A percentile compares a stretch with the other conserved stretches of the same genome.
These are phyloP conservation scores for Chytriomyces confervae DNA, from an alignment of 192 early-diverging fungal species.

Conservation along the genomic window DNA sequence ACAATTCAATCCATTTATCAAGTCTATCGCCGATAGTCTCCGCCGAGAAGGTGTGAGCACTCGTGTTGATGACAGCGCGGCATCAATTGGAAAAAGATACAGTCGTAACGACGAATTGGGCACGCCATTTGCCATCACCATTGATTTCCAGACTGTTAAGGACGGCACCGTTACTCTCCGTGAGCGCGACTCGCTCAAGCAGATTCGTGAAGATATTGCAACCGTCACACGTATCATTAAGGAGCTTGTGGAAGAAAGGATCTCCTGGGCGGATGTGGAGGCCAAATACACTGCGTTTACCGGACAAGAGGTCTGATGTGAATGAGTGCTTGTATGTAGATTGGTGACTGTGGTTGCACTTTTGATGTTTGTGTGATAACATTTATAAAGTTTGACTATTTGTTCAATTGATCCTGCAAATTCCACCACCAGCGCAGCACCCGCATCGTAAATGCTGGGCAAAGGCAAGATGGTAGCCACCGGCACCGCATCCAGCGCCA, in stretches of 20 bases:
- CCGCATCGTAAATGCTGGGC: background rate
- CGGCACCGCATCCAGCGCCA: background rate
- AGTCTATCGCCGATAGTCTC: constrained; percentile 65
- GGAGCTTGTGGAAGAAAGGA: constrained; percentile 72
- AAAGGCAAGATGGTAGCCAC: background rate
- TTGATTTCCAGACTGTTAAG: constrained; percentile 97
- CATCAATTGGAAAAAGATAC: constrained; percentile 93
- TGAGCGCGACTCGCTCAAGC: constrained; percentile 94
- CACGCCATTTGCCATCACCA: constrained; percentile 95
- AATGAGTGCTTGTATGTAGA: background rate
- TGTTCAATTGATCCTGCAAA: too few species aligned
- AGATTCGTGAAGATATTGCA: constrained; percentile 80
- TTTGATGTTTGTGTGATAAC: too few species aligned
- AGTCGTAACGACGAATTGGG: constrained; percentile 98
- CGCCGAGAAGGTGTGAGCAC: constrained; percentile 78
- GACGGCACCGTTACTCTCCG: constrained; percentile 94
- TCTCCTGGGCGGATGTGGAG: constrained; percentile 75
- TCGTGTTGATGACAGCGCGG: constrained; percentile 86
- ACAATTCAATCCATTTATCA: constrained; percentile 76
- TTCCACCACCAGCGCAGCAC: too few species aligned
- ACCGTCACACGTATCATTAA: constrained; percentile 76
- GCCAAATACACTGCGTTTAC: constrained; percentile 73
- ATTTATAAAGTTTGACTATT: too few species aligned
- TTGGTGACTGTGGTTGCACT: too few species aligned
- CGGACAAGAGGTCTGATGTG: constrained; percentile 62